A percentile compares a stretch with the other conserved stretches of the same genome.
Conservation (phyloP, 108 stramenopile species). For the Skeletonema tropicum region DNA sequence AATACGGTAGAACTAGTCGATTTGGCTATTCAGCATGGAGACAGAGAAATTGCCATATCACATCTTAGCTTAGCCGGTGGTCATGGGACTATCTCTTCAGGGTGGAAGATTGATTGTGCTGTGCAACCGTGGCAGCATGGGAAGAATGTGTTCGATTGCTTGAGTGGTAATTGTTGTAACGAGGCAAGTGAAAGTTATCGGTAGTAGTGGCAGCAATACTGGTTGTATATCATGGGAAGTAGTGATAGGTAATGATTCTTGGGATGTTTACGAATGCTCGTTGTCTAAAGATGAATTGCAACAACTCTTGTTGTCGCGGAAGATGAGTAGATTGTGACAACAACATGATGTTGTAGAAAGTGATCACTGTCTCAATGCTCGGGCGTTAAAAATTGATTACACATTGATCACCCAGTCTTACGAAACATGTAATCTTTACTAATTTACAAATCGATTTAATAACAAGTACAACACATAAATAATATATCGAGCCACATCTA, state of each 20-base stretch:
- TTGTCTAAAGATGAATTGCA: background rate
- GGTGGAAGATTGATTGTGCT: slow-evolving; percentile 76
- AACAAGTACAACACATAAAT: background rate
- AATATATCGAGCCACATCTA: background rate
- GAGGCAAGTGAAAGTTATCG: slow-evolving; percentile 19
- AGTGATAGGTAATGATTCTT: slow-evolving; percentile 46
- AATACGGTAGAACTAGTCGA: slow-evolving; percentile 68
- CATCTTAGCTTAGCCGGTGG: slow-evolving; percentile 71
- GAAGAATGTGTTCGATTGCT: slow-evolving; percentile 27
- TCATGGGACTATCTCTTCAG: slow-evolving; percentile 70
- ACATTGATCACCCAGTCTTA: too few species aligned
- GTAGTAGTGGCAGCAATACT: slow-evolving; percentile 13
- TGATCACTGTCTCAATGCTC: too few species aligned
- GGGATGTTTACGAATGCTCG: slow-evolving; percentile 62
- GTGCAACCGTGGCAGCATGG: slow-evolving; percentile 81
- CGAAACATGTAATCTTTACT: background rate
- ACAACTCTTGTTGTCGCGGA: background rate
- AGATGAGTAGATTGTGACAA: background rate
- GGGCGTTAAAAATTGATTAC: too few species aligned
- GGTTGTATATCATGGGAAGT: slow-evolving; percentile 37
- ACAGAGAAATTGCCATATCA: slow-evolving; percentile 62
- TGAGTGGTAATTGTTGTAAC: background rate
- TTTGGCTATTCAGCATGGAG: slow-evolving; percentile 61
- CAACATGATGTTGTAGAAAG: too few species aligned
- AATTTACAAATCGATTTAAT: background rate